Evolutionary conservation across 2,329 filamentous ascomycete genomes (phyloP), one percentile per base, ranked within the genome.

Genomic region (Fusarium sp.): DNA sequence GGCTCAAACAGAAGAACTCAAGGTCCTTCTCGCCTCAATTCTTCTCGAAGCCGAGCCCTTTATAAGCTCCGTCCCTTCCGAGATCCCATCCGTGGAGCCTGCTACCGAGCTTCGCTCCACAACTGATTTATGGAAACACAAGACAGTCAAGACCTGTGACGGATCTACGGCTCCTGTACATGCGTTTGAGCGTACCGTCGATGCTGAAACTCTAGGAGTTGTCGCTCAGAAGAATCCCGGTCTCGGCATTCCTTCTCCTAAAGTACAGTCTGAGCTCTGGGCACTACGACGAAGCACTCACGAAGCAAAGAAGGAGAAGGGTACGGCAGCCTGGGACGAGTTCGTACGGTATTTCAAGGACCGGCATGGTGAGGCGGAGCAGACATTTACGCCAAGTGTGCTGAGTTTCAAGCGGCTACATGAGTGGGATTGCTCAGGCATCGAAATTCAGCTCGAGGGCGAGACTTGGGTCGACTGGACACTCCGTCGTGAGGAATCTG

Each of bases 271-370:
- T 3, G 90, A 92, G 78, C 84, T 82, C 20, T 93, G 91, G 91
- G 85, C 85, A 54, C 87, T 87, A 39, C 85, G 92, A 57, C 84
- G 84, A 43, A 91, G 88, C 75, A 79, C 86, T 41, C 91, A 93
- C 75, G 80, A 81, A 59, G 84, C 91, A 72, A 79, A 77, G 8
- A 79, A 81, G 20, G 79, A 78, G 38, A 73, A 73, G 24, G 85
- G 87, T 11, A 89, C 89, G 2, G 91, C 89, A 12, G 81, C 75
- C 44, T 92, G 89, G 86, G 80, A 80, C 1, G 91, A 93, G 77
- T 92, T 93, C 76, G 82, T 84, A 37, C 77, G 77, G 33, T 84
- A 83, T 67, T 85, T 93, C 76, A 87, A 89, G 70, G 82, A 86
- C 37, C 77, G 79, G 75, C 76, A 81, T 47, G 81, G 80, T 6